Percentiles rank a stretch among this genome's conserved stretches.
Evolutionary conservation across 495 filamentous ascomycete genomes (phyloP).

Genomic region (Tuber microsphaerosporum): DNA sequence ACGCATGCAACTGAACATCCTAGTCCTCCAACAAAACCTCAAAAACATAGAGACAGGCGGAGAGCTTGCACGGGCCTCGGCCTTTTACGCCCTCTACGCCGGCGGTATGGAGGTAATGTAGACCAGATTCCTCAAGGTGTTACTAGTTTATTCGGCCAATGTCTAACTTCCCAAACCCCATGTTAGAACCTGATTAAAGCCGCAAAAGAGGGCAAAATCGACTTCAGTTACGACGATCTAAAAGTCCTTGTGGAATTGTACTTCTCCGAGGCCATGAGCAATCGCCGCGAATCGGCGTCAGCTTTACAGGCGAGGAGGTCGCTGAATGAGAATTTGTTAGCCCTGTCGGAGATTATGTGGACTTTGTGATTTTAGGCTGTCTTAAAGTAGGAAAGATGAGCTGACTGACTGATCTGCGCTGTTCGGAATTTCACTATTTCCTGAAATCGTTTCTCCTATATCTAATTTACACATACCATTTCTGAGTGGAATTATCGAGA

Average conservation of each 20-base stretch:
- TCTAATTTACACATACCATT: not conserved
- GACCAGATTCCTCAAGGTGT: not conserved
- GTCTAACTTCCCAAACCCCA: not conserved
- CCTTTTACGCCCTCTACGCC: conserved; percentile 74
- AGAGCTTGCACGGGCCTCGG: conserved; percentile 60
- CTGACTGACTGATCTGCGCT: not conserved
- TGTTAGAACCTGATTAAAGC: conserved; percentile 31
- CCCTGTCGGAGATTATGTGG: conserved; percentile 41
- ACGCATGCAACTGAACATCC: conserved; percentile 79
- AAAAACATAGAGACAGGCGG: conserved; percentile 79
- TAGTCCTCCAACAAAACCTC: conserved; percentile 90
- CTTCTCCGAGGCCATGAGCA: conserved; percentile 59
- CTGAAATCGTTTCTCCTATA: not conserved
- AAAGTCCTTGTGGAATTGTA: conserved; percentile 77
- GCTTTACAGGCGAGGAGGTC: conserved; percentile 37
- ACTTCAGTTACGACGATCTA: conserved; percentile 75
- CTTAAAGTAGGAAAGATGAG: not conserved
- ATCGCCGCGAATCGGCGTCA: conserved; percentile 37
- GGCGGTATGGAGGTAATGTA: conserved; percentile 56
- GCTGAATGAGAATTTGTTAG: conserved; percentile 37
- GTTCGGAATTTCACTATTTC: not conserved
- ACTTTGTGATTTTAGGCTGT: conserved; percentile 17
- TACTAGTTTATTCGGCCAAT: not conserved
- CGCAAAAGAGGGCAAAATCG: conserved; percentile 43
- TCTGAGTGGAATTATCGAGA: not conserved